Evolutionary conservation across 2,329 filamentous ascomycete species (phyloP), one percentile per base, ranked within the genome.

Genomic region (Didymellaceae sp.): DNA sequence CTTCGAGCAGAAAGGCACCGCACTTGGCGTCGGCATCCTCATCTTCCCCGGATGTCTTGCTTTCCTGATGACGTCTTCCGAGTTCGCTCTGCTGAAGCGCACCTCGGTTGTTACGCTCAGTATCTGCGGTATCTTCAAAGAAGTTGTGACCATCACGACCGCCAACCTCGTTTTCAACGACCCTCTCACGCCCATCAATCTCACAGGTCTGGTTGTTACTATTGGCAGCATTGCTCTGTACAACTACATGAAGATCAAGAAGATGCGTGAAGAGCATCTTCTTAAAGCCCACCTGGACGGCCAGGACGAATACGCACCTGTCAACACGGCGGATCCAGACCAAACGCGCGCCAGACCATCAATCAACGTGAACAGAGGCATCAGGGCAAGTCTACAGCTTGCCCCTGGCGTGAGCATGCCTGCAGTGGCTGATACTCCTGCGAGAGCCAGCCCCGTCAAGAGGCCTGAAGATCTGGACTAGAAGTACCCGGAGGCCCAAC

Each of bases 111-210:
- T 99, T 42, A 97, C 94, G 0, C 82, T 99, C 35, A 95, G 89
- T 42, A 97, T 99, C 62, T 96, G 92, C 56, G 94, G 94, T 54
- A 97, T 99, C 55, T 97, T 99, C 81, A 99, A 99, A 73, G 94
- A 99, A 77, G 94, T 97, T 31, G 87, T 99, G 46, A 99, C 94
- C 11, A 97, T 99, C 66, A 87, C 85, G 31, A 91, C 91, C 1
- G 93, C 93, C 0, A 89, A 91, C 7, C 73, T 95, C 21, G 86
- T 96, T 4, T 99, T 97, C 77, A 84, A 94, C 63, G 94, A 99
- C 70, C 84, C 83, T 39, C 83, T 99, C 35, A 97, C 92, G 0
- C 79, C 87, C 0, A 85, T 99, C 77, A 99, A 99, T 72, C 78
- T 97, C 8, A 83, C 88, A 13, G 94, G 94, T 6, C 79, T 99